Base-by-base conservation (phyloP, 768 basidiomycete species). In the Rossbeevera mucosa region DNA sequence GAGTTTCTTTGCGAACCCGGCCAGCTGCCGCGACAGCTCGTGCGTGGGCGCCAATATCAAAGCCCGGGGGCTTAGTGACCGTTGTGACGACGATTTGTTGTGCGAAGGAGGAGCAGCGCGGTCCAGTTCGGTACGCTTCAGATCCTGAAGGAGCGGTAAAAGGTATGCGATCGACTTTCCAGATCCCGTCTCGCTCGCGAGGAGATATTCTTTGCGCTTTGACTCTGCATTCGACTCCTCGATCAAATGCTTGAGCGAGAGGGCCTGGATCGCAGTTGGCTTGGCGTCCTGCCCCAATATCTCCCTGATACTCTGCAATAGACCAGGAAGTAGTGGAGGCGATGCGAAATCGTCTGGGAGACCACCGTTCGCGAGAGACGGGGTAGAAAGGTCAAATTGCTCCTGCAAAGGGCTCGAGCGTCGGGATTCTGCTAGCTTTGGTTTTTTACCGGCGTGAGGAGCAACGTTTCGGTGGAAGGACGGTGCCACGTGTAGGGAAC, bases 101-200 rank as follows among this genome's bases (percentile, higher is more conserved):
- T 9, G n/a, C 18, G 33, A 43, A 8, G 49, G 38, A n/a, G 47
- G 49, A 9, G 20, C 24, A 28, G 58, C 21, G 22, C 41, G 52
- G 38, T 56, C 50, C 13, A 72, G 50, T 64, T 94, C 91, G 2
- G 79, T 73, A 44, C 71, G 64, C 66, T 95, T 95, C 64, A 94
- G 73, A 56, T 78, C 72, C 57, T 94, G 88, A 2, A 95, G 75
- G 49, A 94, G 68, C 0, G 93, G 93, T 5, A 94, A 77, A 40
- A 94, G 79, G 67, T 94, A 95, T 1, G 94, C 93, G 25, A 94
- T 80, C 2, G 88, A 92, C 72, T 95, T 95, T 1, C 92, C 93
- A 0, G 91, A 92, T 14, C 94, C 93, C 0, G 91, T 95, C 68
- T 94, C 92, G 0, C 88, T 85, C 0, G 91, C 93, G 1, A 95